phyloP scores from a whole-genome alignment of 202 grass and related monocot species.

The Dendrocalamus latiflorus region DNA sequence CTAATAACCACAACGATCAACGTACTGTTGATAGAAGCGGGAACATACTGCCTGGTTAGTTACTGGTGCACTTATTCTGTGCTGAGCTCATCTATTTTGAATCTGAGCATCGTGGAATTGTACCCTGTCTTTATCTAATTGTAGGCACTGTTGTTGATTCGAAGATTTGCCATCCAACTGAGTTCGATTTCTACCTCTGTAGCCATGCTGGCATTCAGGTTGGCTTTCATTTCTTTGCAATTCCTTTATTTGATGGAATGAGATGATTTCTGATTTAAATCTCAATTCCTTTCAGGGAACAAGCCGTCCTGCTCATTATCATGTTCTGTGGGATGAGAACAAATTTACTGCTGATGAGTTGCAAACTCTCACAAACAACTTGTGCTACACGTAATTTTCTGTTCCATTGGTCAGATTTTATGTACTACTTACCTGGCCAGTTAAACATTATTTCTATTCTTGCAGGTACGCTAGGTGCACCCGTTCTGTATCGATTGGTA shows the following conservation, averaged over 20 bases:
- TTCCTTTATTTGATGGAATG: background rate
- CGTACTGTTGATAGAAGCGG: slow-evolving; percentile 73
- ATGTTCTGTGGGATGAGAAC: slow-evolving; percentile 97
- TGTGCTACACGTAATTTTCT: slow-evolving; percentile 87
- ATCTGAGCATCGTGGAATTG: background rate
- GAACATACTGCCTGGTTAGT: slow-evolving; percentile 89
- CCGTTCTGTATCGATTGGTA: slow-evolving; percentile 94
- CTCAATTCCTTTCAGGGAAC: slow-evolving; percentile 57
- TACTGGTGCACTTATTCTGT: background rate
- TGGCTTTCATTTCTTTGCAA: background rate
- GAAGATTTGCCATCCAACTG: slow-evolving; percentile 94
- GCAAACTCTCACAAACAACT: slow-evolving; percentile 91
- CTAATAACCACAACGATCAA: slow-evolving; percentile 84
- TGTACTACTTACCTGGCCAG: background rate
- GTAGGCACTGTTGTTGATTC: slow-evolving; percentile 93
- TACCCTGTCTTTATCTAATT: background rate
- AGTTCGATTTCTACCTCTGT: slow-evolving; percentile 95
- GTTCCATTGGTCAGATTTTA: background rate
- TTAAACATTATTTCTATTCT: slow-evolving; percentile 5
- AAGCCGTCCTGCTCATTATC: slow-evolving; percentile 94
- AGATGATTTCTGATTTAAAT: slow-evolving; percentile 15
- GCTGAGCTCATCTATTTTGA: background rate
- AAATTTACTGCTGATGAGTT: slow-evolving; percentile 87
- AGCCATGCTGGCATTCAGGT: slow-evolving; percentile 99
- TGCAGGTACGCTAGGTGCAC: slow-evolving; percentile 95